A percentile compares a stretch with the other conserved stretches of the same genome.
These are phyloP conservation scores for Rutidosis leptorrhynchoides DNA, from an alignment of 129 eudicot species.

Conservation along the genomic window DNA sequence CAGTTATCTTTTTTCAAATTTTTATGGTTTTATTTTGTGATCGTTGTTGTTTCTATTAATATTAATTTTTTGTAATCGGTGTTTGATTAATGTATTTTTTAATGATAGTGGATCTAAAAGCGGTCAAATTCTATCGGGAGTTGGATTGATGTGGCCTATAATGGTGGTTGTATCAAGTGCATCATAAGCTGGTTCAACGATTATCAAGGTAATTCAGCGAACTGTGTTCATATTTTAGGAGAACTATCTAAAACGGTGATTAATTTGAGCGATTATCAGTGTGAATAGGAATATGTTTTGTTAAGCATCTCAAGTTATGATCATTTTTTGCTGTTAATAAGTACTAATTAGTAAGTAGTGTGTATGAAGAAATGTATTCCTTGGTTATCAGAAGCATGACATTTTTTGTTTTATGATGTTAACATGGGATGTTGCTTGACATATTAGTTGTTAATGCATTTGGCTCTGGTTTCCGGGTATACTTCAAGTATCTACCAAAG, in stretches of 20 bases:
- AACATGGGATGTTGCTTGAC: conserved; percentile 82
- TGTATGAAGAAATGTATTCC: conserved; percentile 4
- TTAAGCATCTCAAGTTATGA: conserved; percentile 61
- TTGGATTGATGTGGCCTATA: conserved; percentile 67
- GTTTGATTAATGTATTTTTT: conserved; percentile 7
- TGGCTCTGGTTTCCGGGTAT: conserved; percentile 95
- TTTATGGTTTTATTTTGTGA: too few relatives aligned
- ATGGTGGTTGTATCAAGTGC: conserved; percentile 87
- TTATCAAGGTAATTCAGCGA: conserved; percentile 56
- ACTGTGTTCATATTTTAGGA: conserved; percentile 9
- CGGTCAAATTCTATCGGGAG: conserved; percentile 76
- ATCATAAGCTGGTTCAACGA: conserved; percentile 86
- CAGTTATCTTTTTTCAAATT: too few relatives aligned
- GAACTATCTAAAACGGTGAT: background rate
- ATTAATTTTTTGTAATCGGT: too few relatives aligned
- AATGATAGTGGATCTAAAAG: conserved; percentile 67
- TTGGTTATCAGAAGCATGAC: conserved; percentile 16
- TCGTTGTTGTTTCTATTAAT: too few relatives aligned
- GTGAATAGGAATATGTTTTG: conserved; percentile 68
- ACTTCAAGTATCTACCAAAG: conserved; percentile 3
- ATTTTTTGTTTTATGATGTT: background rate
- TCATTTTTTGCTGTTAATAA: background rate
- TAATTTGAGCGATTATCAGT: conserved; percentile 16
- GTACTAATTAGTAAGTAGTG: too few relatives aligned
- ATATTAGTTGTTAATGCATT: conserved; percentile 95